Evolutionary conservation across 495 filamentous ascomycete species (phyloP).

Genomic region (Choiromyces venosus): DNA sequence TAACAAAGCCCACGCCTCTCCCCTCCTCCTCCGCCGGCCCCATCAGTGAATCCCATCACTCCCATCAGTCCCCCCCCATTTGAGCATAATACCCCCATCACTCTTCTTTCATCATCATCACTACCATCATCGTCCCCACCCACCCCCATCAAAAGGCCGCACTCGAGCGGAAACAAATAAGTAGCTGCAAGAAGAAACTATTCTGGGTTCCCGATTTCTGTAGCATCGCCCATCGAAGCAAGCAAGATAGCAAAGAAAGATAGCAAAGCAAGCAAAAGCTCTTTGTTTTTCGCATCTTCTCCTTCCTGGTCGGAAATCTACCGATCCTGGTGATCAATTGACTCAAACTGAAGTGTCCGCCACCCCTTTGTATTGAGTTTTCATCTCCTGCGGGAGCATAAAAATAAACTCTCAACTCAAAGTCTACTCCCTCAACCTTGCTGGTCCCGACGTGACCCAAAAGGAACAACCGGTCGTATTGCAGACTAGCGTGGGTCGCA

Average conservation of each 20-base stretch:
- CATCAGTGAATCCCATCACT: not conserved
- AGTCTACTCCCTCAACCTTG: not conserved
- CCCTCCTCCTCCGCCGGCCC: not conserved
- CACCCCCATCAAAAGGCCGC: conserved; percentile 25
- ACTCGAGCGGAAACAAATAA: conserved; percentile 40
- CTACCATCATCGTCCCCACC: not conserved
- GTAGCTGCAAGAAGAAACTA: conserved; percentile 37
- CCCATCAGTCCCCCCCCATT: not conserved
- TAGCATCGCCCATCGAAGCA: conserved; percentile 19
- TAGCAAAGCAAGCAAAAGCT: conserved; percentile 18
- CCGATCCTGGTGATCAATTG: conserved; percentile 34
- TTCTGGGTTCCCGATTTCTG: conserved; percentile 38
- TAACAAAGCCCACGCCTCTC: conserved; percentile 38
- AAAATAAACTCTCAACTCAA: conserved; percentile 3
- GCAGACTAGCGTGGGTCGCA: not conserved
- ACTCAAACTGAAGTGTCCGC: conserved; percentile 30
- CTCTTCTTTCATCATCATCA: not conserved
- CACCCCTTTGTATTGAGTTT: conserved; percentile 19
- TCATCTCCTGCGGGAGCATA: conserved; percentile 4
- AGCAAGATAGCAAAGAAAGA: too few relatives aligned
- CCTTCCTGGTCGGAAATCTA: conserved; percentile 29
- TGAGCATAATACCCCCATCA: conserved; percentile 1
- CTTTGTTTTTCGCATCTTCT: conserved; percentile 38
- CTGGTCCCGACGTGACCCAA: not conserved
- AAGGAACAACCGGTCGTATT: not conserved